A percentile compares a stretch with the other conserved stretches of the same genome.
These are phyloP conservation scores for Graphilbum ipis-grandicollis DNA, from an alignment of 2,329 filamentous ascomycete species.

Conservation along the genomic window DNA sequence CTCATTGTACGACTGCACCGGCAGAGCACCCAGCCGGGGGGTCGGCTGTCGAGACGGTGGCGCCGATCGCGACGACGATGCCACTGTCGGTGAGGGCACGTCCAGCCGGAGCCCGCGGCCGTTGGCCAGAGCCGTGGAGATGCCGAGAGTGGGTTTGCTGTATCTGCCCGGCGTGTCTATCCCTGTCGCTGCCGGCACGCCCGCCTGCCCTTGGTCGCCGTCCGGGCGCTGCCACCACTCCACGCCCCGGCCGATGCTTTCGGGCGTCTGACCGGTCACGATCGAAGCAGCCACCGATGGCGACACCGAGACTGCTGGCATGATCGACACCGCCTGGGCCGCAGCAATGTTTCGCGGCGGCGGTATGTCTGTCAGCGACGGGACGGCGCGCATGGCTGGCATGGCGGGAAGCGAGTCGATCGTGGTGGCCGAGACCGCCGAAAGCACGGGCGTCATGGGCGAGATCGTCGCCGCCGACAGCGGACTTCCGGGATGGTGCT, in stretches of 20 bases:
- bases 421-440: conserved; percentile 1
- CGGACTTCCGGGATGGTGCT: conserved; percentile 20
- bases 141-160: conserved; percentile 2
- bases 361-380: conserved; percentile 7
- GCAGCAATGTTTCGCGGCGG: background rate
- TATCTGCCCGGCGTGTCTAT: background rate
- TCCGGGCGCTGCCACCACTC: no score
- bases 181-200: background rate
- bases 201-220: no score
- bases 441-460: conserved; percentile 4
- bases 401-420: background rate
- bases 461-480: conserved; percentile 19
- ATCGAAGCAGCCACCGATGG: background rate
- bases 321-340: background rate
- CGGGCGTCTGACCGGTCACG: no score
- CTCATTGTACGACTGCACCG: background rate
- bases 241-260: no score
- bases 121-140: conserved; percentile 7
- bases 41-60: background rate
- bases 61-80: conserved; percentile 14
- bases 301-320: background rate
- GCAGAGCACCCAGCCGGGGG: background rate
- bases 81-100: conserved; percentile 7
- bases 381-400: background rate
- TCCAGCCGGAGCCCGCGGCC: conserved; percentile 5